These are phyloP conservation scores for Trichoderma citrinoviride DNA, from an alignment of 2,329 filamentous ascomycete genomes.

Conservation along the genomic window DNA sequence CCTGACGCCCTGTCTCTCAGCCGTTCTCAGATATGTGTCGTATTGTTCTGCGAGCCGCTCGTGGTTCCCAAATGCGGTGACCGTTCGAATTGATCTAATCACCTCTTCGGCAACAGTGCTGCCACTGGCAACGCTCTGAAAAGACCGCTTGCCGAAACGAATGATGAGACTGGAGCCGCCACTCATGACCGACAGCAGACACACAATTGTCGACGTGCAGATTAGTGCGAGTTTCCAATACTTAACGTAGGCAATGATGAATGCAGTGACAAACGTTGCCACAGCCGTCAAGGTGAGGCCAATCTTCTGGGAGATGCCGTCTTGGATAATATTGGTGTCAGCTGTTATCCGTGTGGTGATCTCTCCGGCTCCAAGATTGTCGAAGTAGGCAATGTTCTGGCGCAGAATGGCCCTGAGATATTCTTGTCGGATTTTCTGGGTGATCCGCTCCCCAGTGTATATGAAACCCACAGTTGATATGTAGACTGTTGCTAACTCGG, in stretches of 20 bases:
- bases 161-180: neutral
- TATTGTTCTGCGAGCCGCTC: constrained; percentile 36
- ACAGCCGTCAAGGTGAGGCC: constrained; percentile 42
- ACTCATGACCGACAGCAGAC: neutral
- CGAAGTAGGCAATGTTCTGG: constrained; percentile 52
- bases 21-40: constrained; percentile 16
- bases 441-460: constrained; percentile 33
- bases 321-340: constrained; percentile 49
- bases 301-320: constrained; percentile 52
- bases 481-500: neutral
- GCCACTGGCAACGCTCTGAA: neutral
- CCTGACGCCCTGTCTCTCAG: constrained; percentile 30
- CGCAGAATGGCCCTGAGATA: constrained; percentile 46
- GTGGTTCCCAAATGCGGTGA: constrained; percentile 40
- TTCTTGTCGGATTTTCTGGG: constrained; percentile 39
- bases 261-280: constrained; percentile 43
- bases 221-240: constrained; percentile 52
- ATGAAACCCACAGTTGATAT: neutral
- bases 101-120: constrained; percentile 38
- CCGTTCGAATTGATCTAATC: constrained; percentile 38
- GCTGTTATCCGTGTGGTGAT: constrained; percentile 40
- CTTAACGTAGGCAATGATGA: constrained; percentile 50
- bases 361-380: constrained; percentile 38
- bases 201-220: neutral
- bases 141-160: neutral